Evolutionary conservation across 1,284 basidiomycete species (phyloP), one percentile per base, ranked within the genome.

Genomic region (Cutaneotrichosporon daszewskae): DNA sequence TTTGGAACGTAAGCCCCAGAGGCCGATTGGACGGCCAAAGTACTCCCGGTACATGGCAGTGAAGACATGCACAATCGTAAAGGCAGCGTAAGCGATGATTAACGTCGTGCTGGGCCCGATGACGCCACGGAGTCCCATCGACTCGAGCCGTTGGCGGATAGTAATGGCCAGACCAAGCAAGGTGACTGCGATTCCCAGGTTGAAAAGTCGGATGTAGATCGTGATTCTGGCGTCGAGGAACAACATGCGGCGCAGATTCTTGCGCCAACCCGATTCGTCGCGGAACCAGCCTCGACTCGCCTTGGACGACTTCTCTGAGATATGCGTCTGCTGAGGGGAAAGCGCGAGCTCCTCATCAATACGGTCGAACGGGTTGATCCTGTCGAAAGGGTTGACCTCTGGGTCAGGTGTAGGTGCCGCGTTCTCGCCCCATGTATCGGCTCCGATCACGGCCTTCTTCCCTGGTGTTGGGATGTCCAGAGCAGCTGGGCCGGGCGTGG

Each of bases 21-120:
- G 62, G 5, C 77, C 77, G 49, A 78, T 77, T 1, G 77, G 77
- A 18, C 69, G 63, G 13, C 76, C 76, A 56, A 74, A 76, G 58
- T 77, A 77, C 58, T 79, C 76, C 28, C 72, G 61, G 57, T 71
- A 68, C 22, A 74, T 68, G 12, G 71, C 72, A 13, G 66, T 57
- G 24, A 74, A 54, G 35, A 74, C 72, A 56, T 79, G 76, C 1
- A 75, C 34, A 26, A 76, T 65, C 3, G 74, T 76, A 22, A 76
- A 59, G 4, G 72, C 68, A 3, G 74, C 65, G 47, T 75, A 75
- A 35, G 74, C 54, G 49, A 79, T 75, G 31, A 72, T 72, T 12
- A 76, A 62, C 5, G 75, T 61, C 4, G 76, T 77, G 8, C 73
- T 74, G 4, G 71, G 61, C 1, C 77, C 77, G 25, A 79, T 70